Percentiles rank a stretch among this genome's conserved stretches.
Evolutionary conservation across 257 asterid genomes (phyloP).

Genomic region (Nicotiana undulata): DNA sequence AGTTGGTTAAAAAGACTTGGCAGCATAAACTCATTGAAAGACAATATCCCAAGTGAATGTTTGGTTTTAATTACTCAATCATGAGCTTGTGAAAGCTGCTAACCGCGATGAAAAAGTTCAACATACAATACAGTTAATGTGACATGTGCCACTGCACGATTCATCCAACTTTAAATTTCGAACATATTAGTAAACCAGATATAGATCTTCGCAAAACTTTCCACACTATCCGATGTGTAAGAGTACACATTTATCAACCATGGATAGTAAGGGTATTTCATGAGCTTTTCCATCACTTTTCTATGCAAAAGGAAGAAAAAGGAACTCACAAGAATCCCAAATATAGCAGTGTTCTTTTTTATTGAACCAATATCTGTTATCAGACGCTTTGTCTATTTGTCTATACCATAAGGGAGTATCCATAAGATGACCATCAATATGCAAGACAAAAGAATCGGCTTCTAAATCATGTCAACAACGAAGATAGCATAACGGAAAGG

Average conservation of each 20-base stretch:
- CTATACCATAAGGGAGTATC: neutral
- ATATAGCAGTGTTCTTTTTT: no score
- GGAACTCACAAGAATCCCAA: no score
- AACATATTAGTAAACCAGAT: neutral
- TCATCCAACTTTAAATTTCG: neutral
- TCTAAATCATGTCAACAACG: neutral
- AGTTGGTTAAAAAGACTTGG: neutral
- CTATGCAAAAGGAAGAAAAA: no score
- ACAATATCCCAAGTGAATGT: neutral
- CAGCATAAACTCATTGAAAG: neutral
- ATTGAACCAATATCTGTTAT: neutral
- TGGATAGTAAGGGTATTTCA: no score
- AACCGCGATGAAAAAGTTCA: neutral
- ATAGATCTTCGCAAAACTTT: neutral
- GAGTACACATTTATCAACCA: neutral
- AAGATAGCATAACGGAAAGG: neutral
- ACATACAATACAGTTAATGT: neutral
- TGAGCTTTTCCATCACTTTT: no score
- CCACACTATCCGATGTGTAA: neutral
- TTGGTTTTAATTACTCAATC: neutral
- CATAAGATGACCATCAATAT: neutral
- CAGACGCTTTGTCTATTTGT: neutral
- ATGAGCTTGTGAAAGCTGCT: neutral
- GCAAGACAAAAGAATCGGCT: neutral
- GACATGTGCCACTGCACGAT: neutral